Evolutionary conservation across 257 asterid species (phyloP), one percentile per base, ranked within the genome.

Genomic region (Dorcoceras hygrometricum): DNA sequence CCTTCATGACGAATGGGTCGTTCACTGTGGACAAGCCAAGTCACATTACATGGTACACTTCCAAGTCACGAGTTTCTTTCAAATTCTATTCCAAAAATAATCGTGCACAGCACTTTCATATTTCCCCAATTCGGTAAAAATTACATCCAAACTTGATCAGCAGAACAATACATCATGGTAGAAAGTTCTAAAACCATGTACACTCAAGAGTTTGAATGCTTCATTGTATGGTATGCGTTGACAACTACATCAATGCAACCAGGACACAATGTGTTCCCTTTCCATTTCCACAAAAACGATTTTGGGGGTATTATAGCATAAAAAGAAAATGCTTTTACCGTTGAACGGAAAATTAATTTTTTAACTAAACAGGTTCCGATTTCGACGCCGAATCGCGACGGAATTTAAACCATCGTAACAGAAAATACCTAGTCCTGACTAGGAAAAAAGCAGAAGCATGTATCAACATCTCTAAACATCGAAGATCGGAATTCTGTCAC

Each of bases 1-100:
- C 98, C 88, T 87, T 92, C 97, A 89, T 92, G 85, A 92, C 98
- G 51, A 86, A 92, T 4, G 97, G 96, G 63, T 92, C 98, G 61
- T 92, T 92, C 55, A 91, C 97, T 91, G 78, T 79, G 74, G 72
- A 75, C 1, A 25, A 69, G 12, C n/a, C n/a, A n/a, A 31, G 23
- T 82, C 20, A 23, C 55, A 3, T 16, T n/a, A 19, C 19, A 69
- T 19, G 5, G 18, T 50, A 34, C 55, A 65, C 50, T 39, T 39
- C 50, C n/a, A 39, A 46, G 53, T 14, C 53, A 46, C 53, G 0
- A 14, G 12, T n/a, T 46, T 14, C 4, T 46, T 16, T 46, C 20
- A 46, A 46, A 16, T 46, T 46, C 6, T 4, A 14, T 14, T 8
- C 53, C 20, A 46, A 11, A 39, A 46, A 4, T 4, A n/a, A n/a